These are phyloP conservation scores for Xylona heveae DNA, from an alignment of 495 filamentous ascomycete species.

Conservation along the genomic window DNA sequence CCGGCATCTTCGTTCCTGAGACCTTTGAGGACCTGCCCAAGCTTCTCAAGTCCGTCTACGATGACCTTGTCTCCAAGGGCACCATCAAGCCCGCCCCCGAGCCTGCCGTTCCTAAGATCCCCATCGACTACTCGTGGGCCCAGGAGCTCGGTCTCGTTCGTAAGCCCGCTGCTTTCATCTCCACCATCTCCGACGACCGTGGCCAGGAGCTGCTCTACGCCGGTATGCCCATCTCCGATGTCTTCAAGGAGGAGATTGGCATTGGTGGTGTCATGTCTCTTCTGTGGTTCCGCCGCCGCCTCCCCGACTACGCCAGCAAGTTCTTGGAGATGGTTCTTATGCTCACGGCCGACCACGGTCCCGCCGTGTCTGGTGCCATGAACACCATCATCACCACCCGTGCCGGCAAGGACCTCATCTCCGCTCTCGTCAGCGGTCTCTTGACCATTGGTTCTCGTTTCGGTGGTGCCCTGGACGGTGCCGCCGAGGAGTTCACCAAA, in stretches of 20 bases:
- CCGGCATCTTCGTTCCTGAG: conserved; percentile 81
- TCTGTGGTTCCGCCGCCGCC: conserved; percentile 96
- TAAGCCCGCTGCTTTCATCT: conserved; percentile 99
- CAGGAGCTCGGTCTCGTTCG: conserved; percentile 98
- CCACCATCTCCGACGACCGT: conserved; percentile 98
- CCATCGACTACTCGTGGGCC: conserved; percentile 98
- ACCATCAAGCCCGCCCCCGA: conserved; percentile 68
- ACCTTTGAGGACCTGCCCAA: conserved; percentile 91
- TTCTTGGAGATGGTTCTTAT: conserved; percentile 99
- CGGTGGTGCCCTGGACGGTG: conserved; percentile 93
- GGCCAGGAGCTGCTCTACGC: conserved; percentile 97
- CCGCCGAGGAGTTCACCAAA: conserved; percentile 95
- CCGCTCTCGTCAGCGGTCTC: conserved; percentile 82
- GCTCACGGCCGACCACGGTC: conserved; percentile 97
- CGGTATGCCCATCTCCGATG: conserved; percentile 97
- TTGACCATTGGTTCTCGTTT: conserved; percentile 96
- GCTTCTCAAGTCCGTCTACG: conserved; percentile 55
- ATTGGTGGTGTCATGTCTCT: conserved; percentile 99
- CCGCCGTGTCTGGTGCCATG: conserved; percentile 97
- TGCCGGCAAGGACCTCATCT: conserved; percentile 97
- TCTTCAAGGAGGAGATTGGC: conserved; percentile 96
- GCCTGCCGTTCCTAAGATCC: conserved; percentile 93
- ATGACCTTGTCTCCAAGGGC: conserved; percentile 63
- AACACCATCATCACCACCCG: conserved; percentile 99
- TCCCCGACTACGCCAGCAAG: conserved; percentile 88